Percentiles rank a stretch among this genome's conserved stretches.
Evolutionary conservation across 2,329 filamentous ascomycete species (phyloP).

Genomic region (Penicillium nordicum): DNA sequence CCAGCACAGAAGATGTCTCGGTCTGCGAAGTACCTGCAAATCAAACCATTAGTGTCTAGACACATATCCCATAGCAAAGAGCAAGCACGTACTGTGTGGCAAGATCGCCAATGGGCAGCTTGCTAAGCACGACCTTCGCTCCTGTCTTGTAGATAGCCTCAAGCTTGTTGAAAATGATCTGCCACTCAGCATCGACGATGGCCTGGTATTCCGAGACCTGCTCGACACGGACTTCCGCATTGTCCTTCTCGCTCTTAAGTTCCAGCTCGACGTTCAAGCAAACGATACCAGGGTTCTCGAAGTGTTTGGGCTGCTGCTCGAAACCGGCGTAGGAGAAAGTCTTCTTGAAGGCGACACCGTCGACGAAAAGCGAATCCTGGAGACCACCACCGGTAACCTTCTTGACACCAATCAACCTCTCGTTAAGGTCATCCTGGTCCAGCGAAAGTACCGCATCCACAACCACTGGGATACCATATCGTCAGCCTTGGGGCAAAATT

Average conservation of each 20-base stretch:
- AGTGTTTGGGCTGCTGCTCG: conserved; percentile 96
- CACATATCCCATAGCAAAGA: background rate
- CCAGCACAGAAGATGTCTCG: conserved; percentile 97
- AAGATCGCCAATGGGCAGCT: conserved; percentile 93
- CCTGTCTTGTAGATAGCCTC: conserved; percentile 91
- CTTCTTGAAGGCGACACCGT: conserved; percentile 99
- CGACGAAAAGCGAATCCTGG: conserved; percentile 93
- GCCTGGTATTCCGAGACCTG: conserved; percentile 99
- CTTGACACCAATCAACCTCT: conserved; percentile 97
- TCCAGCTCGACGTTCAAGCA: conserved; percentile 97
- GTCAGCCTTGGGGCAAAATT: conserved; percentile 14
- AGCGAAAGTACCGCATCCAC: conserved; percentile 93
- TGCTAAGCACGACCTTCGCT: conserved; percentile 95
- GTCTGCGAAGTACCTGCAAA: conserved; percentile 76
- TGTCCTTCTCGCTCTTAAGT: conserved; percentile 98
- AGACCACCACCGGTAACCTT: conserved; percentile 95
- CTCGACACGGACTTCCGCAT: conserved; percentile 95
- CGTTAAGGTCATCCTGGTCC: conserved; percentile 95
- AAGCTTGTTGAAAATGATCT: conserved; percentile 99
- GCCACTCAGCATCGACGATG: conserved; percentile 98
- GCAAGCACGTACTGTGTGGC: conserved; percentile 68
- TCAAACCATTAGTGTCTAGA: background rate
- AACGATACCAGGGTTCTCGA: conserved; percentile 91
- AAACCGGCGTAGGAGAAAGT: conserved; percentile 99
- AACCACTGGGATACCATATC: conserved; percentile 64